Evolutionary conservation across 805 yeast species (phyloP).

Genomic region (Lipomyces orientalis): DNA sequence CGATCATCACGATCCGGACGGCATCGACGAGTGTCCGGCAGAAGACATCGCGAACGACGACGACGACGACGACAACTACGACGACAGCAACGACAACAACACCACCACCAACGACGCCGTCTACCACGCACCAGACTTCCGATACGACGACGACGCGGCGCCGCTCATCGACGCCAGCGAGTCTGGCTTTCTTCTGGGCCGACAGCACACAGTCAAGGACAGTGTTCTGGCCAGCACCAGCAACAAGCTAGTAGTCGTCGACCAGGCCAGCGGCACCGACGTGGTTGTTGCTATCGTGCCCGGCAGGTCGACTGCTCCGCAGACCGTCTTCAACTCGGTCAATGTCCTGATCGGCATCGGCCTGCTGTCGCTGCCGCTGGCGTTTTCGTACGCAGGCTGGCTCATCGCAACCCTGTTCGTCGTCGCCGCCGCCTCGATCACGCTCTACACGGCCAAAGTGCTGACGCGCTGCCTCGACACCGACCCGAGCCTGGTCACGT

Average conservation of each 20-base stretch:
- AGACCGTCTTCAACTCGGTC: constrained; percentile 69
- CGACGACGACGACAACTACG: constrained; percentile 14
- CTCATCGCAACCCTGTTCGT: constrained; percentile 66
- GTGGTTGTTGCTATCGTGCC: constrained; percentile 70
- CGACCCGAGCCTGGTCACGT: constrained; percentile 79
- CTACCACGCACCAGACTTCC: not conserved
- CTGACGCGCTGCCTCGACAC: constrained; percentile 78
- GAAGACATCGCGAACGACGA: not conserved
- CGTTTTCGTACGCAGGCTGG: constrained; percentile 66
- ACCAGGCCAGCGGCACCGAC: constrained; percentile 67
- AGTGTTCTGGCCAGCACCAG: not conserved
- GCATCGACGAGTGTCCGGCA: not conserved
- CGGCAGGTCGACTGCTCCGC: constrained; percentile 81
- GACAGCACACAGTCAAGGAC: too few relatives aligned
- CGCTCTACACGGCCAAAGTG: constrained; percentile 77
- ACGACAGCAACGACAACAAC: not conserved
- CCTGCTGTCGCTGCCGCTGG: constrained; percentile 68
- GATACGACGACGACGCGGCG: not conserved
- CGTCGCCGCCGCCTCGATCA: constrained; percentile 64
- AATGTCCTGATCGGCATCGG: constrained; percentile 74
- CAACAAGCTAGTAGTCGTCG: constrained; percentile 54
- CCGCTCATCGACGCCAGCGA: not conserved
- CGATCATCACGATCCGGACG: constrained; percentile 38
- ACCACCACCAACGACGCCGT: not conserved
- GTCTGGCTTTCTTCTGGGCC: too few relatives aligned